These are phyloP conservation scores for Cladophialophora exuberans DNA, from an alignment of 2,329 filamentous ascomycete genomes.

Conservation along the genomic window DNA sequence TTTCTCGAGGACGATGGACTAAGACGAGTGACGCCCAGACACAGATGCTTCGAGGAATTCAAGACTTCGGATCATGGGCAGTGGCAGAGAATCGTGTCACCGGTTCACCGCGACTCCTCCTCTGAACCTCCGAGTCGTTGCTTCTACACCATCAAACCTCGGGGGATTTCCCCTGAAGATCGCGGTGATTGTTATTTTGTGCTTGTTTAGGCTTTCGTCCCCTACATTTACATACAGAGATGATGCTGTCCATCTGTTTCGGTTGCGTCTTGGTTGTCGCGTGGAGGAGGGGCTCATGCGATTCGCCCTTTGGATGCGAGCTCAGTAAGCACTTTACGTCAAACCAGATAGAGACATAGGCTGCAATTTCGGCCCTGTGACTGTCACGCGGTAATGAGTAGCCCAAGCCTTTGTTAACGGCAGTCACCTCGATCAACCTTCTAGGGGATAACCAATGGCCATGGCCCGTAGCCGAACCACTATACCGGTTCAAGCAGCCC, in stretches of 20 bases:
- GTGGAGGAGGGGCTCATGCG: constrained; percentile 16
- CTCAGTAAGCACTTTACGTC: constrained; percentile 27
- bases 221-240: too few species aligned
- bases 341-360: too few species aligned
- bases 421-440: background rate
- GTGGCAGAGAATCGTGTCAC: too few species aligned
- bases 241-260: background rate
- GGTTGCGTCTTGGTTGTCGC: background rate
- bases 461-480: constrained; percentile 22
- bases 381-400: constrained; percentile 21
- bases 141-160: too few species aligned
- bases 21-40: background rate
- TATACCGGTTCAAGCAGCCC: constrained; percentile 14
- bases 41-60: background rate
- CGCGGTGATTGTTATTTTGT: background rate
- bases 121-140: too few species aligned
- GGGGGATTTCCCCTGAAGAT: background rate
- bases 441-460: constrained; percentile 20
- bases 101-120: too few species aligned
- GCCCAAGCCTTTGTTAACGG: constrained; percentile 2
- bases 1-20: background rate
- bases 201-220: background rate
- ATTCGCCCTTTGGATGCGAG: constrained; percentile 13
- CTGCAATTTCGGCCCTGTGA: constrained; percentile 25
- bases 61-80: background rate